These are phyloP conservation scores for Begonia loranthoides DNA, from an alignment of 306 rosid species.

Conservation along the genomic window DNA sequence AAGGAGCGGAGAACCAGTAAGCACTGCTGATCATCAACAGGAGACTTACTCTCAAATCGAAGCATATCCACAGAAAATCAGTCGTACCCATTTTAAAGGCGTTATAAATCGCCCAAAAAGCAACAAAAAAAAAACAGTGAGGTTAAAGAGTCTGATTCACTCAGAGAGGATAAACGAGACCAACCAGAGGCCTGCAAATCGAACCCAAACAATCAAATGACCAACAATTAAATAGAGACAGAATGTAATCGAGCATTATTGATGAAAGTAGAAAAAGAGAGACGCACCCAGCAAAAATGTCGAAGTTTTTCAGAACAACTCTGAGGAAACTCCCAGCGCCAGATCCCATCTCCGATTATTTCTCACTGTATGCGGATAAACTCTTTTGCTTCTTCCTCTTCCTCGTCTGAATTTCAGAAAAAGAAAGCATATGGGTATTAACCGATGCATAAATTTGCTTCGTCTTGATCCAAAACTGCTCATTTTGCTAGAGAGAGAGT, in stretches of 20 bases:
- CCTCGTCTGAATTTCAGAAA: too few relatives aligned
- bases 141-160: constrained; percentile 10
- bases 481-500: too few relatives aligned
- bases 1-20: constrained; percentile 82
- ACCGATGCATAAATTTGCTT: too few relatives aligned
- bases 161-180: constrained; percentile 93
- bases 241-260: not conserved
- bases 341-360: constrained; percentile 48
- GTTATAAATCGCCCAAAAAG: not conserved
- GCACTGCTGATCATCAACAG: constrained; percentile 87
- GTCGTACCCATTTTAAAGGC: too few relatives aligned
- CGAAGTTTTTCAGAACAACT: constrained; percentile 61
- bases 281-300: constrained; percentile 83
- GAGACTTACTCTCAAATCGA: constrained; percentile 78
- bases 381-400: too few relatives aligned
- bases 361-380: too few relatives aligned
- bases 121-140: not conserved
- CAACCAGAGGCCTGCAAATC: constrained; percentile 72
- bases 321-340: constrained; percentile 64
- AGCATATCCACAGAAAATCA: constrained; percentile 47
- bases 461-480: too few relatives aligned
- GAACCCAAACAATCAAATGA: constrained; percentile 5
- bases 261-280: not conserved
- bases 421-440: too few relatives aligned
- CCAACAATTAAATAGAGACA: too few relatives aligned